These are phyloP conservation scores for Fimicolochytrium jonesii DNA, from an alignment of 192 early-diverging fungal genomes.

Conservation along the genomic window DNA sequence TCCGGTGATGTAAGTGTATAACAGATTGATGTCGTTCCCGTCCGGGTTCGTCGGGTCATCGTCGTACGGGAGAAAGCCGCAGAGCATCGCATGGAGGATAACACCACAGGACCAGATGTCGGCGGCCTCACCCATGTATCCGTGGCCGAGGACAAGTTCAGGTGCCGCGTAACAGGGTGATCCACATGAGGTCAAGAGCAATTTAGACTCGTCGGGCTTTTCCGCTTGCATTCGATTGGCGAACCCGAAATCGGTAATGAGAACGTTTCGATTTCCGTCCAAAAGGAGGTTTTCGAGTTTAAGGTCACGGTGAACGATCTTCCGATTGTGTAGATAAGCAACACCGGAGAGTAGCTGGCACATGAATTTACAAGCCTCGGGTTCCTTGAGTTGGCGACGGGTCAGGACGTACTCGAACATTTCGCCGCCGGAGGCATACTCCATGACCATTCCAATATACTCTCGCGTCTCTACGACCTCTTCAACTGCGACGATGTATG, in stretches of 20 bases:
- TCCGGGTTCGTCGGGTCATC: slow-evolving; percentile 61
- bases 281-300: slow-evolving; percentile 95
- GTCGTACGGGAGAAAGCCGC: slow-evolving; percentile 61
- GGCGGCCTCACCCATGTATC: slow-evolving; percentile 91
- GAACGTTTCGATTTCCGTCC: slow-evolving; percentile 86
- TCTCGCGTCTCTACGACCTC: slow-evolving; percentile 95
- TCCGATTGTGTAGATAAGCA: slow-evolving; percentile 73
- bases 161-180: slow-evolving; percentile 99
- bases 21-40: slow-evolving; percentile 53
- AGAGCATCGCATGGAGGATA: slow-evolving; percentile 73
- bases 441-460: slow-evolving; percentile 96
- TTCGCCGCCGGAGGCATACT: slow-evolving; percentile 95
- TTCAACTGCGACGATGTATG: slow-evolving; percentile 77
- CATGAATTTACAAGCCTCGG: slow-evolving; percentile 86
- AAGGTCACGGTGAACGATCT: slow-evolving; percentile 93
- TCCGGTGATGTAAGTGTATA: slow-evolving; percentile 59
- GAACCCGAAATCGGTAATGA: slow-evolving; percentile 99
- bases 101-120: slow-evolving; percentile 99
- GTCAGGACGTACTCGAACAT: slow-evolving; percentile 97
- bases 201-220: too few relatives aligned
- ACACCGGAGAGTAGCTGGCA: slow-evolving; percentile 86
- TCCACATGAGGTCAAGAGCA: slow-evolving; percentile 93
- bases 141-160: slow-evolving; percentile 94
- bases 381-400: slow-evolving; percentile 87
- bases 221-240: slow-evolving; percentile 74